Percentiles rank a stretch among this genome's conserved stretches.
Evolutionary conservation across 106 monocot species (phyloP).

Genomic region (Posidonia australis): DNA sequence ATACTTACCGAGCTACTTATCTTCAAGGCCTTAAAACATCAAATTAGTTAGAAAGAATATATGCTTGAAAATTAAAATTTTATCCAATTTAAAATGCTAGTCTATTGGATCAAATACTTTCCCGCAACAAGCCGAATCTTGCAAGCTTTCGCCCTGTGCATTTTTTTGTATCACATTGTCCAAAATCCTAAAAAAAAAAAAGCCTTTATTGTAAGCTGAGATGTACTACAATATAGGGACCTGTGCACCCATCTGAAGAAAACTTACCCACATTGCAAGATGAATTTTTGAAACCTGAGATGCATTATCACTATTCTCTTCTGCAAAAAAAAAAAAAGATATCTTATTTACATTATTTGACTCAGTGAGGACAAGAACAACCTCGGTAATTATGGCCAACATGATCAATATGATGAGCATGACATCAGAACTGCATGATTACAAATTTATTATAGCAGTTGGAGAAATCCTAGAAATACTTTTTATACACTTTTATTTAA

Average conservation of each 20-base stretch:
- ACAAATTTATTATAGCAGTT: too few relatives aligned
- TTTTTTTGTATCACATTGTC: slow-evolving; percentile 85
- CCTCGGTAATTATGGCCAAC: too few relatives aligned
- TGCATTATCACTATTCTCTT: slow-evolving; percentile 38
- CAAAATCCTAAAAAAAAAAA: slow-evolving; percentile 65
- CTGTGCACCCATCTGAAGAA: background rate
- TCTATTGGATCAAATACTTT: slow-evolving; percentile 13
- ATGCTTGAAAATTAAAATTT: too few relatives aligned
- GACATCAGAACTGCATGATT: too few relatives aligned
- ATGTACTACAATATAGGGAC: background rate
- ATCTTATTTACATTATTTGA: background rate
- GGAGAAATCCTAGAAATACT: too few relatives aligned
- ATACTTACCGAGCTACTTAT: background rate
- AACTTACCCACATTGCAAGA: slow-evolving; percentile 97
- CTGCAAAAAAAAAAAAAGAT: slow-evolving; percentile 20
- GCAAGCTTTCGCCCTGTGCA: slow-evolving; percentile 94
- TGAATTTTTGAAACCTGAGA: slow-evolving; percentile 40
- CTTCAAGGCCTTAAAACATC: too few relatives aligned
- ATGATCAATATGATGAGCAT: too few relatives aligned
- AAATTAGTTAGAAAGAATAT: too few relatives aligned
- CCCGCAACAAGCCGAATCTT: slow-evolving; percentile 91
- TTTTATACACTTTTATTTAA: too few relatives aligned
- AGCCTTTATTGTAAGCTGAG: background rate
- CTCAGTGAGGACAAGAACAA: background rate
- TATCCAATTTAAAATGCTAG: too few relatives aligned